A percentile compares a stretch with the other conserved stretches of the same genome.
phyloP scores from a whole-genome alignment of 352 stramenopile genomes.

The Pythium coloratum region DNA sequence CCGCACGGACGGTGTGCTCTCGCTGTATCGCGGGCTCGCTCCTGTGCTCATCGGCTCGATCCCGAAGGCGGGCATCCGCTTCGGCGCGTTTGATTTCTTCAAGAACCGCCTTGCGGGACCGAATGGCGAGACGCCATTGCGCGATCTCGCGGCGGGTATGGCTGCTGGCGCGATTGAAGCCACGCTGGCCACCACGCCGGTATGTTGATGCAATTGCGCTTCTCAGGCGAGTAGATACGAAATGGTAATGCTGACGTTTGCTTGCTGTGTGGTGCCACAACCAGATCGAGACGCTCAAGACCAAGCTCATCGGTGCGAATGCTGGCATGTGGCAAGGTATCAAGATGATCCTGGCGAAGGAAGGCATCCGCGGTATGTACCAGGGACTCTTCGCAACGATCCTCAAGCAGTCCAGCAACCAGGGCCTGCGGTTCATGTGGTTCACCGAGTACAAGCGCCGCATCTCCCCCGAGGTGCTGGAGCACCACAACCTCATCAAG shows the following conservation, averaged over 20 bases:
- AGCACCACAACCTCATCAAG: constrained; percentile 47
- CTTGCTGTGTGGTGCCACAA: neutral
- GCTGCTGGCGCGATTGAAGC: constrained; percentile 90
- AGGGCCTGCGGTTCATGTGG: constrained; percentile 96
- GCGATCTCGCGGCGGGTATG: constrained; percentile 93
- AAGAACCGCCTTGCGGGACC: constrained; percentile 84
- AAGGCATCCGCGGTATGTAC: constrained; percentile 93
- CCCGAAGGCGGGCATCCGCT: constrained; percentile 96
- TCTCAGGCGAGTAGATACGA: neutral
- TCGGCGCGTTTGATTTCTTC: constrained; percentile 93
- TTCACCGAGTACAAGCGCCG: constrained; percentile 95
- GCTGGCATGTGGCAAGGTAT: constrained; percentile 89
- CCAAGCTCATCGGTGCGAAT: constrained; percentile 97
- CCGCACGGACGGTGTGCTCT: constrained; percentile 56
- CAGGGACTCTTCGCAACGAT: constrained; percentile 93
- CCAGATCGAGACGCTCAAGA: constrained; percentile 96
- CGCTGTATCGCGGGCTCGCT: constrained; percentile 93
- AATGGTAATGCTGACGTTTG: neutral
- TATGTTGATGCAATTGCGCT: constrained; percentile 25
- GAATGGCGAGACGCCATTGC: constrained; percentile 86
- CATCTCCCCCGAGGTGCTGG: constrained; percentile 53
- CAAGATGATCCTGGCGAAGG: constrained; percentile 90
- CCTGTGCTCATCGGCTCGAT: constrained; percentile 94
- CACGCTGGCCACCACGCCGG: constrained; percentile 93
- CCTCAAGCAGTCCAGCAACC: constrained; percentile 95